Evolutionary conservation across 768 basidiomycete genomes (phyloP).

Genomic region (Amyloporia xantha): DNA sequence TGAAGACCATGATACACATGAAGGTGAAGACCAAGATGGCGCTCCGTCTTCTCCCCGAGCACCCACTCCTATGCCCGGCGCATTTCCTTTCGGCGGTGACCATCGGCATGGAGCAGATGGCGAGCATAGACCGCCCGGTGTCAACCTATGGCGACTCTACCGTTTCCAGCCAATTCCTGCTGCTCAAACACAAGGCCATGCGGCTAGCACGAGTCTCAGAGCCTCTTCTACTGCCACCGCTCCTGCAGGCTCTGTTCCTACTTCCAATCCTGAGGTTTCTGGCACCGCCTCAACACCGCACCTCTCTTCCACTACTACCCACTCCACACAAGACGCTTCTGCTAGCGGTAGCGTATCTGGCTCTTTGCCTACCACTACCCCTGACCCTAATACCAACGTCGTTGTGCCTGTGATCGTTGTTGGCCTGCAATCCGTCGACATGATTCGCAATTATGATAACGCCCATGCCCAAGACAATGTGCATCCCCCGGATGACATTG

Average conservation of each 20-base stretch:
- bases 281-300: not conserved
- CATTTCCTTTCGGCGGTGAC: slow-evolving; percentile 5
- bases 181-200: slow-evolving; percentile 14
- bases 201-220: slow-evolving; percentile 16
- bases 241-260: slow-evolving; percentile 5
- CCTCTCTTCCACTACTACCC: not conserved
- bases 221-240: slow-evolving; percentile 16
- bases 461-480: slow-evolving; percentile 8
- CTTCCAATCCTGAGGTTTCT: not conserved
- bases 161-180: slow-evolving; percentile 67
- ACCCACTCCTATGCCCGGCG: slow-evolving; percentile 22
- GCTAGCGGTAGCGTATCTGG: not conserved
- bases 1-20: slow-evolving; percentile 24
- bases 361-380: slow-evolving; percentile 4
- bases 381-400: slow-evolving; percentile 21
- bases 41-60: slow-evolving; percentile 11
- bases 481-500: slow-evolving; percentile 13
- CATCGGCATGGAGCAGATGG: not conserved
- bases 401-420: slow-evolving; percentile 83
- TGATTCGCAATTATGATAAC: slow-evolving; percentile 25
- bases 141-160: slow-evolving; percentile 82
- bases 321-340: not conserved
- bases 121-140: slow-evolving; percentile 35
- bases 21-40: slow-evolving; percentile 17
- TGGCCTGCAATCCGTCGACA: slow-evolving; percentile 68